These are phyloP conservation scores for Borovskyia barvae DNA, from an alignment of 208 protist species.

Conservation along the genomic window DNA sequence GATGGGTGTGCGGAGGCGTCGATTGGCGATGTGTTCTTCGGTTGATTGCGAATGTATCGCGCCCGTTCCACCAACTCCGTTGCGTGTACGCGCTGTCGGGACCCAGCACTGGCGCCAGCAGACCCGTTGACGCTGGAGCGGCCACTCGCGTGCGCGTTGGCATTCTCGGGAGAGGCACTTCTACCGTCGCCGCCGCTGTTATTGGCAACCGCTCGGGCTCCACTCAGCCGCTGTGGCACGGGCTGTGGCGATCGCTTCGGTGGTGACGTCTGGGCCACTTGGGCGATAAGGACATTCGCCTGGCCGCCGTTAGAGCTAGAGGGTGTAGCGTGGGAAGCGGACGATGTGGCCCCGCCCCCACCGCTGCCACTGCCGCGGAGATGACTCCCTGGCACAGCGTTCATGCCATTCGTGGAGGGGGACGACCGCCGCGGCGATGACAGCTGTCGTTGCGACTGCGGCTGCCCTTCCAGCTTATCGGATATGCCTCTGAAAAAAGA, in stretches of 20 bases:
- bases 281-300: constrained; percentile 15
- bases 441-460: constrained; percentile 11
- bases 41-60: constrained; percentile 56
- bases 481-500: constrained; percentile 64
- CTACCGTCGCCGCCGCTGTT: constrained; percentile 10
- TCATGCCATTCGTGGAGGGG: neutral
- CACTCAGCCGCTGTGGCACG: neutral
- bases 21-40: constrained; percentile 83
- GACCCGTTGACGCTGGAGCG: constrained; percentile 2
- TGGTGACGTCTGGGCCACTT: constrained; percentile 10
- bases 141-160: neutral
- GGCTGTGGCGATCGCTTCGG: neutral
- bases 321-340: constrained; percentile 3
- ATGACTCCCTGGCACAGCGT: neutral
- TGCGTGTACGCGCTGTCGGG: constrained; percentile 37
- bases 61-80: constrained; percentile 45
- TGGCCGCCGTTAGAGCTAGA: neutral
- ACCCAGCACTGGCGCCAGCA: neutral
- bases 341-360: constrained; percentile 6
- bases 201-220: constrained; percentile 1
- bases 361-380: neutral
- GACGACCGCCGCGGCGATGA: neutral
- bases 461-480: constrained; percentile 35
- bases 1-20: constrained; percentile 57
- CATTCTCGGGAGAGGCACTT: neutral